Percentiles rank a stretch among this genome's conserved stretches.
Conservation (phyloP, 257 asterid species). For the Plantago elongata region DNA sequence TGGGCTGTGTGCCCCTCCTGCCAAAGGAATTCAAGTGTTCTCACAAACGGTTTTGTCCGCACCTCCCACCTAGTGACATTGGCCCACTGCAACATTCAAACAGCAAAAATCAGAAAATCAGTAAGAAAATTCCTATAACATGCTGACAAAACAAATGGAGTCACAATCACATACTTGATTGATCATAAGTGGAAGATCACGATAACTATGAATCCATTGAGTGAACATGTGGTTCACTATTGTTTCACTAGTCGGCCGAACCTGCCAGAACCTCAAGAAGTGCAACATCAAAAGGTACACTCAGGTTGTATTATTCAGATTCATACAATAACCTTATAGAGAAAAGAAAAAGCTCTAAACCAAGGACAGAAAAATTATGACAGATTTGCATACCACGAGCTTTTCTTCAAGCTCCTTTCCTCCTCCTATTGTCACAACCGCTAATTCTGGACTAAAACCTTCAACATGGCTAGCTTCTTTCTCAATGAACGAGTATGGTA, state of each 20-base stretch:
- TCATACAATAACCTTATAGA: constrained; percentile 11
- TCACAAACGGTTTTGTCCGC: constrained; percentile 94
- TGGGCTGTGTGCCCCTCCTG: constrained; percentile 99
- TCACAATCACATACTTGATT: constrained; percentile 59
- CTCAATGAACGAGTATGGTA: constrained; percentile 93
- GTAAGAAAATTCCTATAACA: constrained; percentile 6
- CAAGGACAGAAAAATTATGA: constrained; percentile 11
- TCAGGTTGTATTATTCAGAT: constrained; percentile 32
- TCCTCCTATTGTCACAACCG: constrained; percentile 94
- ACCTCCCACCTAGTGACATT: constrained; percentile 99
- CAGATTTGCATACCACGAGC: constrained; percentile 74
- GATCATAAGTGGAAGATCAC: constrained; percentile 98
- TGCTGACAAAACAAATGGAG: constrained; percentile 8
- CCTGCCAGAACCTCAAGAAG: constrained; percentile 96
- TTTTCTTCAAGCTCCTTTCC: constrained; percentile 99
- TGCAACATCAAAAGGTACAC: constrained; percentile 57
- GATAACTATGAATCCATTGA: constrained; percentile 97
- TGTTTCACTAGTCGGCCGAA: constrained; percentile 98
- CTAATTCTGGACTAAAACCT: constrained; percentile 98
- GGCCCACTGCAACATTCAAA: constrained; percentile 69
- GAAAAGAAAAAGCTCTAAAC: not conserved
- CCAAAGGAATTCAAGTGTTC: constrained; percentile 97
- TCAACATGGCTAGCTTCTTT: constrained; percentile 99
- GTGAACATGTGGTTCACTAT: constrained; percentile 99
- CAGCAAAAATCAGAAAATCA: constrained; percentile 8